A percentile compares a stretch with the other conserved stretches of the same genome.
These are phyloP conservation scores for Penicillium steckii DNA, from an alignment of 495 filamentous ascomycete genomes.

Conservation along the genomic window DNA sequence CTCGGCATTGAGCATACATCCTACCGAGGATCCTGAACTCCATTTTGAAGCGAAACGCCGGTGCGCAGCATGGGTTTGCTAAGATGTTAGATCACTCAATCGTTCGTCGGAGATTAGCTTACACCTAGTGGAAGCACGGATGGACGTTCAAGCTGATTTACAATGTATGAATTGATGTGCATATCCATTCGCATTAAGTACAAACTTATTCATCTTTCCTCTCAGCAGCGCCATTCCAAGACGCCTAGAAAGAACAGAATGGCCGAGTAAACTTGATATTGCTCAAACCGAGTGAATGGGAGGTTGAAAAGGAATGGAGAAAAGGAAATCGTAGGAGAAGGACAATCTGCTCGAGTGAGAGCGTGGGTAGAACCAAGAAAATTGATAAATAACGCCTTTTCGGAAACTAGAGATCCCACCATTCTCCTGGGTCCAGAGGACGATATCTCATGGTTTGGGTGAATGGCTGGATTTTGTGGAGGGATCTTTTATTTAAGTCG, in stretches of 20 bases:
- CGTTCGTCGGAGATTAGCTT: too few relatives aligned
- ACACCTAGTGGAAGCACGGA: conserved; percentile 51
- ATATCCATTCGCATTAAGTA: conserved; percentile 41
- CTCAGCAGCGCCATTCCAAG: conserved; percentile 18
- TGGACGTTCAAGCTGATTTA: conserved; percentile 18
- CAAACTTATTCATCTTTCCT: conserved; percentile 19
- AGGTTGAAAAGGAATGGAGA: conserved; percentile 4
- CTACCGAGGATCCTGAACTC: conserved; percentile 39
- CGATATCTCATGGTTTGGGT: background rate
- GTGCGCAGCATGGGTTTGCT: conserved; percentile 65
- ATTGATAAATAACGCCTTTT: conserved; percentile 20
- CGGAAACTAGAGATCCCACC: conserved; percentile 7
- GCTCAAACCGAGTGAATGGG: background rate
- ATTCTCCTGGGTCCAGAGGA: background rate
- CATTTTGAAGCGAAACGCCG: conserved; percentile 56
- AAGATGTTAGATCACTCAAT: conserved; percentile 61
- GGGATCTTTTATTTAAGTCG: background rate
- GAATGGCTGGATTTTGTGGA: background rate
- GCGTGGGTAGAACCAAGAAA: conserved; percentile 18
- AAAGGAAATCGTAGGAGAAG: conserved; percentile 12
- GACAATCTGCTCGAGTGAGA: conserved; percentile 16
- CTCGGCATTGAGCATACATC: too few relatives aligned
- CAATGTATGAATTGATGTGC: conserved; percentile 3
- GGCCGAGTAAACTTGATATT: background rate
- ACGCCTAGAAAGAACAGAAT: background rate